Evolutionary conservation across 2,329 filamentous ascomycete species (phyloP).

Genomic region (Dendryphion nanum): DNA sequence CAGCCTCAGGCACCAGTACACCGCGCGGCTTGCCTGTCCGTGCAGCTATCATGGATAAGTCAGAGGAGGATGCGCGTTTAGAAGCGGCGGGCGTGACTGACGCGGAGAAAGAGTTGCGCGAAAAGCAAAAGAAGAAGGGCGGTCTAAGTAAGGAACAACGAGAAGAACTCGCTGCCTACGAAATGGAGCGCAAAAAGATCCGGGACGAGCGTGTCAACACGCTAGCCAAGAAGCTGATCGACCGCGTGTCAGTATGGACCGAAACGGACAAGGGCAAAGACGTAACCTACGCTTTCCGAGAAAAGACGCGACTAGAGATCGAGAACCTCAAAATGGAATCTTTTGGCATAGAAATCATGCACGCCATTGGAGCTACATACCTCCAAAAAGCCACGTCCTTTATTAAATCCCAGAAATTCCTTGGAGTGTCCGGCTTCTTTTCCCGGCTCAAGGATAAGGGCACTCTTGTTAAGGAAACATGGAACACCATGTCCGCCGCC

Average conservation of each 20-base stretch:
- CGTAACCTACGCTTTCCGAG: conserved; percentile 85
- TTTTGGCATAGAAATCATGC: conserved; percentile 92
- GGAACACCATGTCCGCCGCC: conserved; percentile 94
- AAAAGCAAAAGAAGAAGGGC: conserved; percentile 86
- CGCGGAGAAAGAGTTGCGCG: conserved; percentile 73
- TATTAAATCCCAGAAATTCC: conserved; percentile 93
- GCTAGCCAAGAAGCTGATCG: conserved; percentile 78
- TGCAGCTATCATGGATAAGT: conserved; percentile 83
- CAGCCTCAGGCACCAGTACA: conserved; percentile 46
- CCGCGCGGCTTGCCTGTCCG: conserved; percentile 67
- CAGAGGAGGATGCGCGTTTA: conserved; percentile 71
- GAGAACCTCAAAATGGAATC: conserved; percentile 99
- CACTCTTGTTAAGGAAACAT: conserved; percentile 94
- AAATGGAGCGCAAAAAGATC: conserved; percentile 77
- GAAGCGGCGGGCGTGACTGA: conserved; percentile 64
- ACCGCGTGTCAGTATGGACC: conserved; percentile 91
- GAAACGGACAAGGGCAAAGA: conserved; percentile 89
- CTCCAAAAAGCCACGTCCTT: conserved; percentile 81
- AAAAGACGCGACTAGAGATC: conserved; percentile 91
- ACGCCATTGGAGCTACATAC: conserved; percentile 92
- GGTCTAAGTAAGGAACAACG: conserved; percentile 87
- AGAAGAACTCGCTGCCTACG: conserved; percentile 85
- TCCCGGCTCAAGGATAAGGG: conserved; percentile 94
- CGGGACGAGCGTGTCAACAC: conserved; percentile 88
- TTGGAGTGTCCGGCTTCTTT: conserved; percentile 95